Evolutionary conservation across 1,284 basidiomycete genomes (phyloP).

Genomic region (Trichosporon ovoides): DNA sequence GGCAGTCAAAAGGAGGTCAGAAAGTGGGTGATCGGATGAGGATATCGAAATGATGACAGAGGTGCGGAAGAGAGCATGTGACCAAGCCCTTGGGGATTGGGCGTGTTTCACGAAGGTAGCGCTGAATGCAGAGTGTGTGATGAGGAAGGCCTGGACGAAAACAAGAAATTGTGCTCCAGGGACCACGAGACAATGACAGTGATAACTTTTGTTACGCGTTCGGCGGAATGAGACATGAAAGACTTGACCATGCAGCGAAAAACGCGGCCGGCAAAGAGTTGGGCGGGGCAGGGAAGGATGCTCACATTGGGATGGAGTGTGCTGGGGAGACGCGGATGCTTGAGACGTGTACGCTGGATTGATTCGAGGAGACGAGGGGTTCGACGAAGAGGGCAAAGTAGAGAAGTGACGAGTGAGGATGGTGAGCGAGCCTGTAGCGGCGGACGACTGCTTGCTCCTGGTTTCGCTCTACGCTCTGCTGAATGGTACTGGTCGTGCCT

Average conservation of each 20-base stretch:
- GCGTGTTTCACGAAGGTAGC: too few relatives aligned
- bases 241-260: constrained; percentile 1
- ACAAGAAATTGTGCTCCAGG: constrained; percentile 3
- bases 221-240: not conserved
- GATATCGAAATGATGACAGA: not conserved
- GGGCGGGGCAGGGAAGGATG: not conserved
- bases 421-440: not conserved
- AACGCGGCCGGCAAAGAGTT: too few relatives aligned
- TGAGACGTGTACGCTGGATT: not conserved
- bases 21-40: not conserved
- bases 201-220: constrained; percentile 1
- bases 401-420: constrained; percentile 5
- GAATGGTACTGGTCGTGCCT: too few relatives aligned
- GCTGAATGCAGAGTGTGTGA: too few relatives aligned
- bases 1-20: not conserved
- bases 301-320: not conserved
- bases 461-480: not conserved
- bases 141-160: not conserved
- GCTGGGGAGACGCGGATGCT: not conserved
- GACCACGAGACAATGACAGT: constrained; percentile 1
- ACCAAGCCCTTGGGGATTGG: too few relatives aligned
- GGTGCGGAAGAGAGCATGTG: not conserved
- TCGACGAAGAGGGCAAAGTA: not conserved
- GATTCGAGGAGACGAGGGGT: not conserved
- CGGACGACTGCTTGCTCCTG: not conserved